Evolutionary conservation across 805 yeast genomes (phyloP).

Genomic region (Hemisphaericaspora nanyangensis): DNA sequence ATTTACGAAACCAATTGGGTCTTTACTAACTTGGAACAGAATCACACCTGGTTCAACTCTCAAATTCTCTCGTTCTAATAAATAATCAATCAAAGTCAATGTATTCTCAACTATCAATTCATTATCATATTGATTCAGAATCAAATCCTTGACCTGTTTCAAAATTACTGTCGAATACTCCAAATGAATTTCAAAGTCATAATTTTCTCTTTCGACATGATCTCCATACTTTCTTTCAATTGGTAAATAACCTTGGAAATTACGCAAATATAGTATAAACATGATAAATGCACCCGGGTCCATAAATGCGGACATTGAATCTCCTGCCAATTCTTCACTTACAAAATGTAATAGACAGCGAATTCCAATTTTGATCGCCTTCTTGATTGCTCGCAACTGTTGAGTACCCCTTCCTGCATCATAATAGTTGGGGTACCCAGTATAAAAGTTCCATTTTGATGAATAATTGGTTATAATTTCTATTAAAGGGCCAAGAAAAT

Average conservation of each 20-base stretch:
- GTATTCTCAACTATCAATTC: slow-evolving; percentile 7
- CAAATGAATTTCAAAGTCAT: slow-evolving; percentile 47
- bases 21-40: slow-evolving; percentile 42
- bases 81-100: slow-evolving; percentile 16
- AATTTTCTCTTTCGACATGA: slow-evolving; percentile 59
- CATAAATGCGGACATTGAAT: slow-evolving; percentile 21
- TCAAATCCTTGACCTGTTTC: slow-evolving; percentile 37
- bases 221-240: slow-evolving; percentile 60
- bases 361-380: slow-evolving; percentile 28
- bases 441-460: slow-evolving; percentile 32
- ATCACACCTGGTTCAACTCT: slow-evolving; percentile 28
- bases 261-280: slow-evolving; percentile 44
- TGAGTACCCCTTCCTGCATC: slow-evolving; percentile 15
- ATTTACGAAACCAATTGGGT: slow-evolving; percentile 53
- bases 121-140: slow-evolving; percentile 15
- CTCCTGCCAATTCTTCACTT: slow-evolving; percentile 17
- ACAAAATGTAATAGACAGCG: slow-evolving; percentile 26
- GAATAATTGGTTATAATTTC: slow-evolving; percentile 40
- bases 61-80: slow-evolving; percentile 21
- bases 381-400: slow-evolving; percentile 21
- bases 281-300: slow-evolving; percentile 35
- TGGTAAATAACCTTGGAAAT: slow-evolving; percentile 57
- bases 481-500: slow-evolving; percentile 45
- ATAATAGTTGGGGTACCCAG: slow-evolving; percentile 27
- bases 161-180: slow-evolving; percentile 44